Base-by-base conservation (phyloP, 345 rosid genomes). In the Eucalyptus polybractea region DNA sequence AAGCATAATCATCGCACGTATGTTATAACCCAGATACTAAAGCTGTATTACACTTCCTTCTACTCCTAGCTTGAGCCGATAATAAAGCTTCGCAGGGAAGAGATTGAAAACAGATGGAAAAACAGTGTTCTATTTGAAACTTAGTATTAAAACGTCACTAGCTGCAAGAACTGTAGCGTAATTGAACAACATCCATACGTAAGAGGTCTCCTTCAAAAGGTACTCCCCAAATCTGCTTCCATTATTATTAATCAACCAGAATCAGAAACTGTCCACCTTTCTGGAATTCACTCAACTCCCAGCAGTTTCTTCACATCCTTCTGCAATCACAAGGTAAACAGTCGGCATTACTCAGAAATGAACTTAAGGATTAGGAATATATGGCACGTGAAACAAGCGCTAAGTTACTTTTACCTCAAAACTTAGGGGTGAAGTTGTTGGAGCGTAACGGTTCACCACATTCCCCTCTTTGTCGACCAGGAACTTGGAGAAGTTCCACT, bases 271-370 rank as follows among this genome's bases (percentile, higher is more conserved):
- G 7, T 86, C 87, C 40, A 14, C 24, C 17, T 7, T 53, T 87
- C 33, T n/a, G 86, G 53, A 72, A 86, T 42, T 90, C 86, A 91
- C 49, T 86, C 88, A 50, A 91, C 90, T 88, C 93, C 96, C 91
- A 97, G 33, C 85, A 94, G 94, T 88, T 96, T 95, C 96, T 97
- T 96, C 89, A 97, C 50, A 90, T 95, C 93, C 90, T 97, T 95
- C 99, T 97, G 97, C 93, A 89, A 33, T 89, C 44, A 45, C 25
- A 16, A 87, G 85, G 69, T 15, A 56, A 13, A 45, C n/a, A 37
- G 44, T 37, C 47, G n/a, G 87, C 27, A 87, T 76, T 44, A 76
- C 83, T 76, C 83, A 76, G 47, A 2, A 76, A 76, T 76, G 83
- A 22, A 76, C 29, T 6, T 11, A 76, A 21, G 47, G 47, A 76